These are phyloP conservation scores for Ganoderma lingzhi DNA, from an alignment of 1,284 basidiomycete species.

Conservation along the genomic window DNA sequence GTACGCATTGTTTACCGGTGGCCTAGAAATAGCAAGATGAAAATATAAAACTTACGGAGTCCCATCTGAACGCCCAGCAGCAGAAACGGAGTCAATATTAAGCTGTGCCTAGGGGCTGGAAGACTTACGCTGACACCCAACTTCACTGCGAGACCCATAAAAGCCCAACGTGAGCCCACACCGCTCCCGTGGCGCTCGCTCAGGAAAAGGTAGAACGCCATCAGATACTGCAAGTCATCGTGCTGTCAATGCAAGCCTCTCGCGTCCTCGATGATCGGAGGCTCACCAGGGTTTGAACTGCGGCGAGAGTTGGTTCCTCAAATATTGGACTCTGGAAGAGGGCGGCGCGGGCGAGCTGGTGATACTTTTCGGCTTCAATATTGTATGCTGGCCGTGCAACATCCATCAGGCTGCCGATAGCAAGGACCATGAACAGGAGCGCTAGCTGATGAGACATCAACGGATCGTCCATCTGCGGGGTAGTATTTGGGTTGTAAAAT, in stretches of 20 bases:
- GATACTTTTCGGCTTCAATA: constrained; percentile 80
- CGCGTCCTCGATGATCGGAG: background rate
- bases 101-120: background rate
- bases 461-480: constrained; percentile 61
- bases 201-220: constrained; percentile 81
- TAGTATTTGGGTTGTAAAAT: constrained; percentile 63
- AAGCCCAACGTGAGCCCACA: constrained; percentile 78
- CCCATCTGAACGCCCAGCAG: constrained; percentile 60
- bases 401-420: constrained; percentile 79
- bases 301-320: constrained; percentile 75
- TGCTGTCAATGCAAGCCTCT: background rate
- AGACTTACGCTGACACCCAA: constrained; percentile 76
- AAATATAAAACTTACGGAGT: constrained; percentile 60
- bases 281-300: constrained; percentile 75
- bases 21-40: constrained; percentile 19
- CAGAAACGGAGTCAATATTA: constrained; percentile 11
- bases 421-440: constrained; percentile 78
- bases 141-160: constrained; percentile 82
- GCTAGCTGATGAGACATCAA: constrained; percentile 71
- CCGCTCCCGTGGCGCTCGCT: constrained; percentile 76
- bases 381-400: constrained; percentile 69
- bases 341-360: constrained; percentile 76
- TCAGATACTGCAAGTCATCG: constrained; percentile 61
- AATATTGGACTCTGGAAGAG: constrained; percentile 77
- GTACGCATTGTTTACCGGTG: constrained; percentile 21